Conservation (phyloP, 441 rosid species). For the Brassica hybrid region DNA sequence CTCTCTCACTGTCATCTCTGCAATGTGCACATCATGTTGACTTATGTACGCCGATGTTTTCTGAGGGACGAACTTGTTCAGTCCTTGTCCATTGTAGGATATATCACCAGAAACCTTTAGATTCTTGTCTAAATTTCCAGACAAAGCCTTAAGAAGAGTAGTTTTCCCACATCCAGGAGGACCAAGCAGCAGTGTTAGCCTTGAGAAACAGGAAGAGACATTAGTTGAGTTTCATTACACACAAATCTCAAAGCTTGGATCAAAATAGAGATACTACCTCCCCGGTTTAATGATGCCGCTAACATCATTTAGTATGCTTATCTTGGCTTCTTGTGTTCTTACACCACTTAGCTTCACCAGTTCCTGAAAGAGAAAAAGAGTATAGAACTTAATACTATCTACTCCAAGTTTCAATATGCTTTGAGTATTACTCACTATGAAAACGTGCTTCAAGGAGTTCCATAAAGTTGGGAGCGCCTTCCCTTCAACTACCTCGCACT, state of each 20-base stretch:
- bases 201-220: constrained; percentile 31
- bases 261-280: constrained; percentile 41
- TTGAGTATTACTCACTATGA: constrained; percentile 43
- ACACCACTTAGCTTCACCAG: constrained; percentile 44
- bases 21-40: constrained; percentile 57
- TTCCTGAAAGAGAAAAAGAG: constrained; percentile 31
- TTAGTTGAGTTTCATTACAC: constrained; percentile 2
- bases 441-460: constrained; percentile 43
- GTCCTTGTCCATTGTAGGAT: constrained; percentile 51
- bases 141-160: constrained; percentile 50
- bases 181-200: constrained; percentile 58
- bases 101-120: constrained; percentile 56
- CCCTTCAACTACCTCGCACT: constrained; percentile 52
- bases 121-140: constrained; percentile 52
- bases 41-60: constrained; percentile 61
- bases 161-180: constrained; percentile 67
- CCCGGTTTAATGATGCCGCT: constrained; percentile 58
- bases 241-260: constrained; percentile 5
- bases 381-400: not conserved
- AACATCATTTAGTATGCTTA: constrained; percentile 48
- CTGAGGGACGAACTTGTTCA: constrained; percentile 54
- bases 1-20: constrained; percentile 66
- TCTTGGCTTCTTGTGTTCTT: constrained; percentile 42
- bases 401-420: not conserved
- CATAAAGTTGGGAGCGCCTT: constrained; percentile 61